phyloP scores from a whole-genome alignment of 257 asterid species.

The Scutellaria barbata region DNA sequence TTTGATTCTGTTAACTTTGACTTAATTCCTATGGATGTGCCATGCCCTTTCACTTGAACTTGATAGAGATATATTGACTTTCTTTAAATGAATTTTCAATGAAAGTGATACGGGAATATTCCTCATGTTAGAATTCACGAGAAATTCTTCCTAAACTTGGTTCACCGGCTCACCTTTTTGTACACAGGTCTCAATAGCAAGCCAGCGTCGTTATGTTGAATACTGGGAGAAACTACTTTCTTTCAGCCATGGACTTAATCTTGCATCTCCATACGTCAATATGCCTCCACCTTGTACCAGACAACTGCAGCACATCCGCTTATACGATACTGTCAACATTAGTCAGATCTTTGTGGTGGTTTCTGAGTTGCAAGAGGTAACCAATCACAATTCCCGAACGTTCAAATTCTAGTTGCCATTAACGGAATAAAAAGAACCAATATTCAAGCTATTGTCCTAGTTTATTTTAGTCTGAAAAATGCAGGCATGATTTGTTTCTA shows the following conservation, averaged over 20 bases:
- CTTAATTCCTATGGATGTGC: no score
- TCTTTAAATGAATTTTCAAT: neutral
- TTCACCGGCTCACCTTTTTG: neutral
- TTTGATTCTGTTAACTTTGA: no score
- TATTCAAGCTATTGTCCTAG: no score
- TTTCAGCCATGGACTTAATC: constrained; percentile 39
- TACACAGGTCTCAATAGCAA: constrained; percentile 73
- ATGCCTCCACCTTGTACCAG: constrained; percentile 59
- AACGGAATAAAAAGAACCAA: no score
- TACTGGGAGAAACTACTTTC: constrained; percentile 69
- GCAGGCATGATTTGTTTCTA: no score
- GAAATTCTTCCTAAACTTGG: neutral
- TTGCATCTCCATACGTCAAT: constrained; percentile 44
- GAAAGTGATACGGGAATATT: neutral
- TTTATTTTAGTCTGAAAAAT: no score
- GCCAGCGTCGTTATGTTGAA: constrained; percentile 78
- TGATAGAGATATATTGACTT: no score
- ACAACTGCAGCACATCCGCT: constrained; percentile 66
- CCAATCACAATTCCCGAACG: neutral
- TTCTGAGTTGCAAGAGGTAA: constrained; percentile 65
- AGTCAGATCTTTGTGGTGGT: constrained; percentile 65
- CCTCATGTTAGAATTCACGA: no score
- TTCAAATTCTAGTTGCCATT: neutral
- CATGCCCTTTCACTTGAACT: no score
- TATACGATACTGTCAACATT: constrained; percentile 60